These are phyloP conservation scores for Peniophora sp. DNA, from an alignment of 1,284 basidiomycete species.

Conservation along the genomic window DNA sequence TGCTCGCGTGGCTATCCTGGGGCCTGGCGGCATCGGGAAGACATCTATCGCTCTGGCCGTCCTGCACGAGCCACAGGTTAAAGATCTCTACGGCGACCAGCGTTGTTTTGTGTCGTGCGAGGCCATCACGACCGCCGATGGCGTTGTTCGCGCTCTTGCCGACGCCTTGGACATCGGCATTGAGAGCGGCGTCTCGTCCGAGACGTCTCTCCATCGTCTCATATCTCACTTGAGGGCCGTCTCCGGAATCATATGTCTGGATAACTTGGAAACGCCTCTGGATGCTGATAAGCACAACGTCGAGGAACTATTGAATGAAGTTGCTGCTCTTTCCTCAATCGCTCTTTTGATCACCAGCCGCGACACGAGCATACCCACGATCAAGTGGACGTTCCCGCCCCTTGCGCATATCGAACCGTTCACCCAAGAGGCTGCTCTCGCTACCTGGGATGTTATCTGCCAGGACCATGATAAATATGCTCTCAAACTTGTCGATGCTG, in stretches of 20 bases:
- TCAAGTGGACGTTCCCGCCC: background rate
- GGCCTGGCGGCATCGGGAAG: constrained; percentile 28
- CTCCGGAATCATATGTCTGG: constrained; percentile 17
- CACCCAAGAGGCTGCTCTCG: background rate
- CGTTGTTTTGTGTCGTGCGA: constrained; percentile 22
- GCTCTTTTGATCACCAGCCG: background rate
- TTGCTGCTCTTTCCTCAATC: background rate
- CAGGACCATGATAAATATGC: background rate
- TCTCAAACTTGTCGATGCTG: background rate
- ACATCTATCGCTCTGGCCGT: constrained; percentile 21
- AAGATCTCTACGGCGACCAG: constrained; percentile 10
- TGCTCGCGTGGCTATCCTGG: constrained; percentile 17
- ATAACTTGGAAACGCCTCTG: constrained; percentile 27
- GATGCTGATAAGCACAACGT: constrained; percentile 4
- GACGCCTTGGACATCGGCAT: constrained; percentile 6
- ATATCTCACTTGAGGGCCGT: constrained; percentile 10
- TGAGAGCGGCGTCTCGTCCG: background rate
- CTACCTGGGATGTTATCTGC: background rate
- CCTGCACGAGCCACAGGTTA: constrained; percentile 12
- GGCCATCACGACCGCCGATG: constrained; percentile 11
- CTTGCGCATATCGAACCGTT: background rate
- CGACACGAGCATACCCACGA: background rate
- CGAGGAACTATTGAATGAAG: background rate
- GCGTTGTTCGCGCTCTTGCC: constrained; percentile 14
- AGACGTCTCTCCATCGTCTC: background rate